Evolutionary conservation across 2,329 filamentous ascomycete genomes (phyloP).

Genomic region (Neonectria neomacrospora): DNA sequence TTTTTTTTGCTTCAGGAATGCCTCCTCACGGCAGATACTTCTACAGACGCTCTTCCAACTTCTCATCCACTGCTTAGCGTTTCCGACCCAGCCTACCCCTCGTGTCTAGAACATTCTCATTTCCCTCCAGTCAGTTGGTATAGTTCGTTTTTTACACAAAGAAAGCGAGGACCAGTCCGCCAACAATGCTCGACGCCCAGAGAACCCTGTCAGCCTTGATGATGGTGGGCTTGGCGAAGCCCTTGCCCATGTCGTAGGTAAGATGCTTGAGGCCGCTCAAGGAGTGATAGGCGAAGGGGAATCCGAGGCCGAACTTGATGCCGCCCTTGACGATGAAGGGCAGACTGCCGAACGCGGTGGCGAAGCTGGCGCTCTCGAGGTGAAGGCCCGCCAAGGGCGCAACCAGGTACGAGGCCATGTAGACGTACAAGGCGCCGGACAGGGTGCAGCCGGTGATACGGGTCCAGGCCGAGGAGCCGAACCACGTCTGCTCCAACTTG

Average conservation of each 20-base stretch:
- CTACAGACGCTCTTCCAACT: constrained; percentile 22
- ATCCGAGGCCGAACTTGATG: constrained; percentile 66
- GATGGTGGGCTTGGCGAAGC: constrained; percentile 62
- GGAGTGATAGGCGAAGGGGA: constrained; percentile 69
- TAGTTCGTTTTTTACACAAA: constrained; percentile 53
- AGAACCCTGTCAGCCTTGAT: constrained; percentile 59
- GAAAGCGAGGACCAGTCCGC: constrained; percentile 59
- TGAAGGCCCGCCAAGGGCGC: constrained; percentile 77
- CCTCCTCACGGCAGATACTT: constrained; percentile 21
- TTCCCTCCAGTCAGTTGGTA: constrained; percentile 1
- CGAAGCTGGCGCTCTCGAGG: constrained; percentile 68
- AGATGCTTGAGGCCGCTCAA: constrained; percentile 67
- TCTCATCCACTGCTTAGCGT: constrained; percentile 10
- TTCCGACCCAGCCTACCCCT: neutral
- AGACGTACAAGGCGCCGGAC: constrained; percentile 81
- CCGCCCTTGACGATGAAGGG: constrained; percentile 69
- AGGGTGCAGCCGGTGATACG: constrained; percentile 84
- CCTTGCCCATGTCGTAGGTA: constrained; percentile 62
- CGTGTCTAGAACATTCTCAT: neutral
- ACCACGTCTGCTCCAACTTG: constrained; percentile 86
- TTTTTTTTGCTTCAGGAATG: constrained; percentile 24
- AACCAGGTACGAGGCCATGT: constrained; percentile 82
- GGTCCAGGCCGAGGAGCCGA: constrained; percentile 76
- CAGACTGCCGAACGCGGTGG: constrained; percentile 68
- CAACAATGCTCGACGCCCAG: constrained; percentile 58